Evolutionary conservation across 805 yeast species (phyloP), one percentile per base, ranked within the genome.

Genomic region (Wickerhamomyces sydowiorum): DNA sequence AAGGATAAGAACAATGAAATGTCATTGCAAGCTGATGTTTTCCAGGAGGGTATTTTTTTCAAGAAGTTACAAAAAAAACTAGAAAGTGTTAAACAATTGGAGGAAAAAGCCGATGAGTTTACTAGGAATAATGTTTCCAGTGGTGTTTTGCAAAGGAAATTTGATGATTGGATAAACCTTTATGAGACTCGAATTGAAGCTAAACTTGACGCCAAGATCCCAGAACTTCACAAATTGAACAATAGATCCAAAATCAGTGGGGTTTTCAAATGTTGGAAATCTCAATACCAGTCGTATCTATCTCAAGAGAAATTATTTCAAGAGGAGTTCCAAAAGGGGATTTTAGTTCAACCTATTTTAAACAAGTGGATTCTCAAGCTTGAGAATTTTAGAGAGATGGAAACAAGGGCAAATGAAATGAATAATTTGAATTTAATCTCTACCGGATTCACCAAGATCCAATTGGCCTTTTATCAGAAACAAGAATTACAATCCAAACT

Each of bases 401-500:
- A 48, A 21, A 29, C 25, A 2, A 48, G 48, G 25, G 59, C 65
- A 5, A 50, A 52, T 33, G 50, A 43, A 13, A 36, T 64, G 17
- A 52, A 60, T 32, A 41, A 47, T 9, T 38, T 53, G 29, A 56
- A 59, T 23, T 24, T 58, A 14, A 17, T 52, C 2, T 48, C 56
- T 1, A 51, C 52, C 2, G 54, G 54, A 2, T 54, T 64, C 32
- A 49, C 51, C 29, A 46, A 53, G 18, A 43, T 65, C 40, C 57
- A 48, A 24, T 38, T 47, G 6, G 46, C 50, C 2, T 32, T 47
- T 6, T 35, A 42, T 5, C 44, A 40, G 4, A 21, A 54, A 2
- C 39, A 42, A 7, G 52, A 56, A 2, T 41, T 62, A 28, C 41
- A 54, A 2, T 22, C 22, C 1, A 38, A 33, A 15, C 36, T 54